Evolutionary conservation across 768 basidiomycete genomes (phyloP), one percentile per base, ranked within the genome.

Genomic region (Mycena indigotica): DNA sequence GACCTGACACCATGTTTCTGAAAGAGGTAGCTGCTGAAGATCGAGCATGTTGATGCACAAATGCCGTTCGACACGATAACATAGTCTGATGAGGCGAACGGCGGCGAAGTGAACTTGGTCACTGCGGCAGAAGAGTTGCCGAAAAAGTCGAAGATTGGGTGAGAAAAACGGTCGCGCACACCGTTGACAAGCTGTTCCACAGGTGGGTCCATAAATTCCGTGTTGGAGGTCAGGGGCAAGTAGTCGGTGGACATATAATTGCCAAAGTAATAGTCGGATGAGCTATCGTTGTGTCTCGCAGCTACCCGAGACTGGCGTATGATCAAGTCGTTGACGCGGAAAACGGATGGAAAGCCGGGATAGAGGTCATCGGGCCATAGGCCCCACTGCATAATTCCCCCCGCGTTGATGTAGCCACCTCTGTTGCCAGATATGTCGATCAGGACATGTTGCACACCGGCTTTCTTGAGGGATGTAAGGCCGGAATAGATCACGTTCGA

Each of bases 361-460:
- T 60, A 60, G 2, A 57, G 40, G 39, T 63, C 62, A 5, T 26
- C 16, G 3, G 62, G 62, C 58, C 58, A 63, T 8, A 60, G 25
- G 8, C 49, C 46, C 62, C 58, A 60, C 13, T 60, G 13, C 3
- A 49, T 50, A 12, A 61, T 60, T 8, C 55, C 62, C 3, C 62
- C 62, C 5, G 53, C 63, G 6, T 21, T 3, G 23, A 64, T 61
- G n/a, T 55, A 64, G 13, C 63, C 63, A 16, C 60, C 57, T 2
- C 60, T 56, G 23, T 64, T 64, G 5, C 60, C 63, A 2, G 63
- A 64, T 24, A 52, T 52, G 39, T 64, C 63, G 29, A 64, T 8
- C 15, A 64, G 45, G 21, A 64, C 6, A 35, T 64, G 56, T 28
- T 61, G 25, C 38, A 64, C 63, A 17, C 63, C 63, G 1, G 58